Evolutionary conservation across 306 rosid species (phyloP), one percentile per base, ranked within the genome.

Genomic region (Lathyrus tuberosus): DNA sequence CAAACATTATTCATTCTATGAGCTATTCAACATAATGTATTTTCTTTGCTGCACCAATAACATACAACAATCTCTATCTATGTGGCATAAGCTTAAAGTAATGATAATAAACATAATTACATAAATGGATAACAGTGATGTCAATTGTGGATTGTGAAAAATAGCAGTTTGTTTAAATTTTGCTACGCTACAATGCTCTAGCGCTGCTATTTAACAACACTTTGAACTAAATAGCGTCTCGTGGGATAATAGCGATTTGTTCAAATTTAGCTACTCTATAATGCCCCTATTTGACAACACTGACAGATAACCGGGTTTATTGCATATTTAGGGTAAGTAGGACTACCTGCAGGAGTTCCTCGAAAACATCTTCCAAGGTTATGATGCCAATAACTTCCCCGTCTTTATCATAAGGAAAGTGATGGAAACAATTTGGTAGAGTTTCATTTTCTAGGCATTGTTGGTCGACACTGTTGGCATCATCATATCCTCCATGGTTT

Each of bases 301-400:
- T 15, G 53, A 13, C 15, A 14, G 42, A 30, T 59, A 59, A 33
- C 65, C 9, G 7, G 62, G 37, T 56, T 24, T 31, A 17, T 44
- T 16, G 18, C 38, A 56, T 41, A 73, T 14, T 18, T 18, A 63
- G 61, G 51, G 26, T 67, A 71, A 71, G 59, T 58, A 31, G 65
- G 24, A 53, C 72, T 74, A 86, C 98, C 95, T 94, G 98, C 69
- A 94, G 82, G 85, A 94, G 98, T 80, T 94, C 98, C 82, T 94
- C 98, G 35, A 94, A 94, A 65, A 94, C 97, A 47, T 94, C 98
- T 77, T 94, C 98, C 48, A 94, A 78, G 63, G 98, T 94, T 78
- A 94, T 90, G 79, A 94, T 90, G 61, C 98, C 98, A 65, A 94
- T 79, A 24, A 94, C 92, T 78, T 94, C 97, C 35, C 90, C 96